These are phyloP conservation scores for Ascomycota sp. DNA, from an alignment of 2,329 filamentous ascomycete genomes.

Conservation along the genomic window DNA sequence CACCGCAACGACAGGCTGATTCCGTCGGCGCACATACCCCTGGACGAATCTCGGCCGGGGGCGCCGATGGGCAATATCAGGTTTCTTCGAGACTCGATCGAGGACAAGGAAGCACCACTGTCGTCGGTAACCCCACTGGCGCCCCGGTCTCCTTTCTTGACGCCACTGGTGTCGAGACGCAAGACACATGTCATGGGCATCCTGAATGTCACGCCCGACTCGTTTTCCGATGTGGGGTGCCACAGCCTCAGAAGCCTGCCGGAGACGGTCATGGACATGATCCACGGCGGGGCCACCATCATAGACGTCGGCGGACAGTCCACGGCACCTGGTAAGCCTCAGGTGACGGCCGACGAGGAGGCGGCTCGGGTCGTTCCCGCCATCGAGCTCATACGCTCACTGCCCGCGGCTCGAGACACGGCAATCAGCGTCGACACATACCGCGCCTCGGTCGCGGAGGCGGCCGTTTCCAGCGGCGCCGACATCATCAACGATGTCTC, in stretches of 20 bases:
- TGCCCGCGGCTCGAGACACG: slow-evolving; percentile 40
- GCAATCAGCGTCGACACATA: slow-evolving; percentile 86
- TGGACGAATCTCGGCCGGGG: slow-evolving; percentile 35
- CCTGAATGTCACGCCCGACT: slow-evolving; percentile 85
- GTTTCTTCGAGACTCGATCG: no score
- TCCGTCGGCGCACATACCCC: slow-evolving; percentile 28
- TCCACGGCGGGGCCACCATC: slow-evolving; percentile 55
- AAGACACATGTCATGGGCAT: slow-evolving; percentile 80
- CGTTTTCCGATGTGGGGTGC: slow-evolving; percentile 77
- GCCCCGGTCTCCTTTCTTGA: slow-evolving; percentile 26
- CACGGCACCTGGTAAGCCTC: slow-evolving; percentile 54
- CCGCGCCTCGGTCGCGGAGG: slow-evolving; percentile 60
- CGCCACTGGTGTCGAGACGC: slow-evolving; percentile 34
- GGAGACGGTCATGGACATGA: slow-evolving; percentile 37
- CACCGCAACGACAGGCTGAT: slow-evolving; percentile 37
- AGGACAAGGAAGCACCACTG: no score
- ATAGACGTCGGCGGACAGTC: slow-evolving; percentile 90
- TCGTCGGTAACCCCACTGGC: slow-evolving; percentile 39
- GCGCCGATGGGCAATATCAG: slow-evolving; percentile 37
- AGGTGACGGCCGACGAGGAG: slow-evolving; percentile 56
- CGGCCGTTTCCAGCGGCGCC: slow-evolving; percentile 57
- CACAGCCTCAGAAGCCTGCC: slow-evolving; percentile 35
- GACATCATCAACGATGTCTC: slow-evolving; percentile 93
- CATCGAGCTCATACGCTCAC: slow-evolving; percentile 49
- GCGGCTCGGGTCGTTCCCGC: slow-evolving; percentile 56